Base-by-base conservation (phyloP, 331 rosid genomes). In the Cydonia oblonga region DNA sequence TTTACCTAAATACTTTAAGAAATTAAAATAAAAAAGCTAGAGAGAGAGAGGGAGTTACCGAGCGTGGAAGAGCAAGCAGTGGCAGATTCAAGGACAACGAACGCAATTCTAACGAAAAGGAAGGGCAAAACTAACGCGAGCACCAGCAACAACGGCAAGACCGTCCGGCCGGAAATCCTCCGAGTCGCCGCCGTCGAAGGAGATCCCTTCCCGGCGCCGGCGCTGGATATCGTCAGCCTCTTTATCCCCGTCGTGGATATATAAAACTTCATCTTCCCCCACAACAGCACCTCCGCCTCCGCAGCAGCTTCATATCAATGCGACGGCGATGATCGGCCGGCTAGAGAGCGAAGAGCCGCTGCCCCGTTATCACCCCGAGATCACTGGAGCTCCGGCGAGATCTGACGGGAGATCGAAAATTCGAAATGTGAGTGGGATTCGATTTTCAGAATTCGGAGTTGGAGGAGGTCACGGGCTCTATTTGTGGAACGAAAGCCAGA, bases 181-280 rank as follows among this genome's bases (percentile, higher is more conserved):
- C 98, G 91, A 16, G 78, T 22, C 20, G 73, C 23, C 51, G 11
- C 40, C 12, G 40, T 35, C 40, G 40, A 8, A 8, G 81, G 74
- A 7, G 83, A 70, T 32, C 78, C 86, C 46, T 88, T 89, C n/a
- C 84, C 86, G 62, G 85, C 67, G 54, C 70, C 79, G 28, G 81
- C 23, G 86, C 83, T 87, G 2, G 96, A 80, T 71, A 90, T 87
- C 2, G 93, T 83, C 18, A 87, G 76, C 67, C 88, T 75, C 84
- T 88, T 92, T 63, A 88, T 86, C 53, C 96, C 96, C 72, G 81
- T 87, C 14, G 97, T 61, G 7, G 96, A 92, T 76, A 90, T 90
- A 70, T 87, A 92, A 64, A 87, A 88, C 88, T 90, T 92, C 98
- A 92, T 92, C 71, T 70, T 76, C 79, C 24, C 1, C 30, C 5